Conservation (phyloP, 2,329 filamentous ascomycete genomes). For the Orbilia blumenaviensis region DNA sequence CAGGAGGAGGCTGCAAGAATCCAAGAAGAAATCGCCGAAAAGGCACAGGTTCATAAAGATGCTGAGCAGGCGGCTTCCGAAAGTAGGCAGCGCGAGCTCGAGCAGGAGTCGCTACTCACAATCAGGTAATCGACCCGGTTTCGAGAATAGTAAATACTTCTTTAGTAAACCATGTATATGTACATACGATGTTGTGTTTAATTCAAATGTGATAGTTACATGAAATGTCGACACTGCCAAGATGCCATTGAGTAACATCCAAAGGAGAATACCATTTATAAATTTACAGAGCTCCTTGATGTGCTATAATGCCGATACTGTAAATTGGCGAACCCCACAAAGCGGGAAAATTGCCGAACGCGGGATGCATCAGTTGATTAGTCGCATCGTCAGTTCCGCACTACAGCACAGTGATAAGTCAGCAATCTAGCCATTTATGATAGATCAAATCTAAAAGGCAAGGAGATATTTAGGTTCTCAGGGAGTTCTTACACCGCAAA, state of each 20-base stretch:
- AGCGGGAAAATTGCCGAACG: slow-evolving; percentile 36
- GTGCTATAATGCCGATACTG: neutral
- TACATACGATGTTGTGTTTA: slow-evolving; percentile 36
- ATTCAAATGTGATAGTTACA: slow-evolving; percentile 11
- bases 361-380: slow-evolving; percentile 45
- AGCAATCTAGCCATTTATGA: slow-evolving; percentile 39
- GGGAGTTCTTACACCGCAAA: slow-evolving; percentile 48
- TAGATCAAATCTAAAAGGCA: neutral
- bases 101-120: slow-evolving; percentile 26
- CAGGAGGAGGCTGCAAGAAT: slow-evolving; percentile 6
- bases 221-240: slow-evolving; percentile 8
- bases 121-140: neutral
- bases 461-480: neutral
- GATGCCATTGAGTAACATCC: neutral
- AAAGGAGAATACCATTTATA: neutral
- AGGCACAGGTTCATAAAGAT: slow-evolving; percentile 20
- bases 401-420: slow-evolving; percentile 29
- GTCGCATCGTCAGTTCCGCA: slow-evolving; percentile 53
- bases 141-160: slow-evolving; percentile 7
- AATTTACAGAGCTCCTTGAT: slow-evolving; percentile 16
- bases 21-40: slow-evolving; percentile 21
- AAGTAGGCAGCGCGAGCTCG: slow-evolving; percentile 36
- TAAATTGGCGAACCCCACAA: slow-evolving; percentile 32
- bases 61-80: slow-evolving; percentile 44
- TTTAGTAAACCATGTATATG: slow-evolving; percentile 25